A percentile compares a stretch with the other conserved stretches of the same genome.
Evolutionary conservation across 208 protist genomes (phyloP).

Genomic region (Acanthamoeba triangularis): DNA sequence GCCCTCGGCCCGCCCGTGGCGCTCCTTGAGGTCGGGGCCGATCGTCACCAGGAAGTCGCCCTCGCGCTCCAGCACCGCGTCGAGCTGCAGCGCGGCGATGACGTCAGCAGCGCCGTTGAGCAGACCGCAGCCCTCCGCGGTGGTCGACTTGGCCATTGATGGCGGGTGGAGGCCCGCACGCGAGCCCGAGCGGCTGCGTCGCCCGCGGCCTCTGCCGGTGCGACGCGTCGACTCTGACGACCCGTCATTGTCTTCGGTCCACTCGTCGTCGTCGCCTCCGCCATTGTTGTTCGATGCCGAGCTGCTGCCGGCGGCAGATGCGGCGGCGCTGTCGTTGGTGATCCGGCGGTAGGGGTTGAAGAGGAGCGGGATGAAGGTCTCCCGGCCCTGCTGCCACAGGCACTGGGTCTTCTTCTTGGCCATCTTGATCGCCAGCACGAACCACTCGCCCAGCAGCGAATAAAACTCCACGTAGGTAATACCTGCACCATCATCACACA

Average conservation of each 20-base stretch:
- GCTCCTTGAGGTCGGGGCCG: constrained; percentile 13
- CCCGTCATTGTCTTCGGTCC: not conserved
- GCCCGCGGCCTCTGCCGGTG: not conserved
- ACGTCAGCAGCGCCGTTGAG: not conserved
- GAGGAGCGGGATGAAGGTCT: not conserved
- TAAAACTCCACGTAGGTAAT: constrained; percentile 59
- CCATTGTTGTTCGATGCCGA: not conserved
- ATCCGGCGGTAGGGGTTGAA: not conserved
- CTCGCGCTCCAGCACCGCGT: not conserved
- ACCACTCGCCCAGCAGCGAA: constrained; percentile 29
- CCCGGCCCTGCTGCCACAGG: constrained; percentile 44
- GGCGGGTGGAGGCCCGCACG: not conserved
- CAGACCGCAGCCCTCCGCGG: not conserved
- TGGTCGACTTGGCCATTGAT: not conserved
- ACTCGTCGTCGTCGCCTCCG: not conserved
- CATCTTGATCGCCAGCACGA: constrained; percentile 56
- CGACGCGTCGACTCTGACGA: not conserved
- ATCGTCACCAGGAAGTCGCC: not conserved
- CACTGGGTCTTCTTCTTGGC: constrained; percentile 70
- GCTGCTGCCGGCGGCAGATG: not conserved
- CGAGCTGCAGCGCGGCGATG: not conserved
- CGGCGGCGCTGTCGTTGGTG: not conserved
- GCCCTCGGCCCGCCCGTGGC: not conserved
- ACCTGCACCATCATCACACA: not conserved
- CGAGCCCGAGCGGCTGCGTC: not conserved